A percentile compares a stretch with the other conserved stretches of the same genome.
These are phyloP conservation scores for Epichloe aotearoae DNA, from an alignment of 2,329 filamentous ascomycete genomes.

Conservation along the genomic window DNA sequence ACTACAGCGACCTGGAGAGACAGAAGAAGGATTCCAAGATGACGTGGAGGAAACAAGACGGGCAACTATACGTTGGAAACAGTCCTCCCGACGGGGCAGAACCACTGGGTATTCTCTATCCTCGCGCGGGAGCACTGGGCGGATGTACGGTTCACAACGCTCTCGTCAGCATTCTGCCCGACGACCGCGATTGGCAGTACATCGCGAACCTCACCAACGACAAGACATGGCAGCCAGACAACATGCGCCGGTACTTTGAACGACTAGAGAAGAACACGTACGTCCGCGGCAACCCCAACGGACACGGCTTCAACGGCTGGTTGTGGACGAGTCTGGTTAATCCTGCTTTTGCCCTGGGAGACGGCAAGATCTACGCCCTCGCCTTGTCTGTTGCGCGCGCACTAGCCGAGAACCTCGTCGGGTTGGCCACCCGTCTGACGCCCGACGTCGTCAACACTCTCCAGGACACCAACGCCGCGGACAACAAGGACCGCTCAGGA, in stretches of 20 bases:
- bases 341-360: no score
- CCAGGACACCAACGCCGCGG: no score
- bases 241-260: conserved; percentile 47
- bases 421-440: no score
- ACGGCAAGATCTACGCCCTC: no score
- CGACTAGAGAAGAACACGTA: conserved; percentile 44
- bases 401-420: no score
- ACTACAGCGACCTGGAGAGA: conserved; percentile 40
- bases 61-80: conserved; percentile 30
- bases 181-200: conserved; percentile 11
- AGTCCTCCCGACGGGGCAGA: conserved; percentile 2
- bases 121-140: conserved; percentile 31
- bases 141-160: conserved; percentile 43
- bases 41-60: conserved; percentile 38
- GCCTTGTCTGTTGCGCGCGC: no score
- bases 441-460: no score
- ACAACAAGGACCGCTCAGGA: no score
- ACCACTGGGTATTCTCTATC: conserved; percentile 28
- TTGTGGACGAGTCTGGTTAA: no score
- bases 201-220: conserved; percentile 47
- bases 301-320: conserved; percentile 23
- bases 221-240: conserved; percentile 39
- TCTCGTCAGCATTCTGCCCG: no score
- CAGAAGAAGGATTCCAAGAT: conserved; percentile 44
- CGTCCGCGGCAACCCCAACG: conserved; percentile 15